These are phyloP conservation scores for Pulveroboletus frians DNA, from an alignment of 768 basidiomycete species.

Conservation along the genomic window DNA sequence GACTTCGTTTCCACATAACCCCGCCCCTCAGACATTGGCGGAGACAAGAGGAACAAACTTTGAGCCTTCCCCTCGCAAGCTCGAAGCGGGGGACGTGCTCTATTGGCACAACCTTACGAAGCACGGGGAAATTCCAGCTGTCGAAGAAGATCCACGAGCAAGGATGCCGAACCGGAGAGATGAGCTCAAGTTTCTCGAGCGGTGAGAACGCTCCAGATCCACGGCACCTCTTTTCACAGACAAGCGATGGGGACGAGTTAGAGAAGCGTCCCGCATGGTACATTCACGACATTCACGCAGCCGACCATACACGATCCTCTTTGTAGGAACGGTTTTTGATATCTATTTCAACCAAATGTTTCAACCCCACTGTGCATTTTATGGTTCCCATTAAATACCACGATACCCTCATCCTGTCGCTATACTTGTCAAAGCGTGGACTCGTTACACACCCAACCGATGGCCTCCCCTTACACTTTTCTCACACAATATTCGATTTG, in stretches of 20 bases:
- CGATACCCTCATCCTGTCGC: slow-evolving; percentile 32
- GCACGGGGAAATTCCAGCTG: slow-evolving; percentile 68
- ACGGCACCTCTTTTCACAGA: slow-evolving; percentile 10
- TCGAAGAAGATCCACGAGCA: slow-evolving; percentile 57
- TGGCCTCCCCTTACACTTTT: slow-evolving; percentile 4
- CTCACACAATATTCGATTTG: slow-evolving; percentile 15
- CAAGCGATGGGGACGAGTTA: slow-evolving; percentile 6
- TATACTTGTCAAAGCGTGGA: slow-evolving; percentile 24
- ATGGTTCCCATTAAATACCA: slow-evolving; percentile 28
- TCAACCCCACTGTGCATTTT: slow-evolving; percentile 26
- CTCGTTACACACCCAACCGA: slow-evolving; percentile 16
- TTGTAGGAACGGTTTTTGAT: slow-evolving; percentile 20
- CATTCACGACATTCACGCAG: slow-evolving; percentile 26
- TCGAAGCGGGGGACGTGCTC: slow-evolving; percentile 56
- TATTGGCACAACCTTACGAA: slow-evolving; percentile 75
- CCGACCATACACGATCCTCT: slow-evolving; percentile 11
- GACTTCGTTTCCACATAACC: slow-evolving; percentile 9
- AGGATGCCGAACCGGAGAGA: slow-evolving; percentile 16
- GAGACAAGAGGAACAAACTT: slow-evolving; percentile 10
- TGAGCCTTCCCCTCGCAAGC: slow-evolving; percentile 32
- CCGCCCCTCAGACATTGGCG: slow-evolving; percentile 8
- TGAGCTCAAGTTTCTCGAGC: slow-evolving; percentile 19
- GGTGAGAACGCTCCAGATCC: slow-evolving; percentile 20
- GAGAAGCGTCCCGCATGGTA: slow-evolving; percentile 17
- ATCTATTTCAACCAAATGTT: slow-evolving; percentile 31